Percentiles rank a stretch among this genome's conserved stretches.
Evolutionary conservation across 352 stramenopile genomes (phyloP).

Genomic region (Phytophthora constricta): DNA sequence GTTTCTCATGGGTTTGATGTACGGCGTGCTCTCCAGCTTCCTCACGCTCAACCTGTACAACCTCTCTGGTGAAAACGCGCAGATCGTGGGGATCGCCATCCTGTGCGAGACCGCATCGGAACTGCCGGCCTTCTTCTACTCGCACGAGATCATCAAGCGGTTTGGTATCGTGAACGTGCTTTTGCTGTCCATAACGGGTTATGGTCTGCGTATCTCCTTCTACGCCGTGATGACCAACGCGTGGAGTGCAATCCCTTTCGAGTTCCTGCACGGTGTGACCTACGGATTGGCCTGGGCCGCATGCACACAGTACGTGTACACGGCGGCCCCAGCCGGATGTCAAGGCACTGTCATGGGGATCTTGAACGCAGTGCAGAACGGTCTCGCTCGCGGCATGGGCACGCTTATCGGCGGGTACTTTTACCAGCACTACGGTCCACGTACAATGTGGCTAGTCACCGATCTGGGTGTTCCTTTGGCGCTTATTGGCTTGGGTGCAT

Average conservation of each 20-base stretch:
- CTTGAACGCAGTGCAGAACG: conserved; percentile 80
- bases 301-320: conserved; percentile 81
- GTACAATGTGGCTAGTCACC: conserved; percentile 72
- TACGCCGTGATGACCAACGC: conserved; percentile 82
- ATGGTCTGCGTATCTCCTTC: conserved; percentile 73
- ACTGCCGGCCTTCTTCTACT: conserved; percentile 85
- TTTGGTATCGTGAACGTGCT: conserved; percentile 79
- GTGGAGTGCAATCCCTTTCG: conserved; percentile 81
- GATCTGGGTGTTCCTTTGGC: conserved; percentile 73
- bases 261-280: conserved; percentile 79
- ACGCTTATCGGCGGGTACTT: conserved; percentile 81
- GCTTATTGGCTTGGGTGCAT: conserved; percentile 56
- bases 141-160: conserved; percentile 69
- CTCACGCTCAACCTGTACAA: conserved; percentile 87
- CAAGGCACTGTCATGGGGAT: conserved; percentile 82
- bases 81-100: conserved; percentile 85
- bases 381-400: conserved; percentile 63
- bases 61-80: conserved; percentile 65
- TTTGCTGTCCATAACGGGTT: conserved; percentile 72
- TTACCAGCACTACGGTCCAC: conserved; percentile 72
- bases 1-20: conserved; percentile 85
- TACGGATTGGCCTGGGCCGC: conserved; percentile 80
- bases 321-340: conserved; percentile 57
- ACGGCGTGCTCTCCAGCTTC: conserved; percentile 83
- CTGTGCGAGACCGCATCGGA: conserved; percentile 84